Conservation (phyloP, 2,329 filamentous ascomycete genomes). For the Penicillium digitatum region DNA sequence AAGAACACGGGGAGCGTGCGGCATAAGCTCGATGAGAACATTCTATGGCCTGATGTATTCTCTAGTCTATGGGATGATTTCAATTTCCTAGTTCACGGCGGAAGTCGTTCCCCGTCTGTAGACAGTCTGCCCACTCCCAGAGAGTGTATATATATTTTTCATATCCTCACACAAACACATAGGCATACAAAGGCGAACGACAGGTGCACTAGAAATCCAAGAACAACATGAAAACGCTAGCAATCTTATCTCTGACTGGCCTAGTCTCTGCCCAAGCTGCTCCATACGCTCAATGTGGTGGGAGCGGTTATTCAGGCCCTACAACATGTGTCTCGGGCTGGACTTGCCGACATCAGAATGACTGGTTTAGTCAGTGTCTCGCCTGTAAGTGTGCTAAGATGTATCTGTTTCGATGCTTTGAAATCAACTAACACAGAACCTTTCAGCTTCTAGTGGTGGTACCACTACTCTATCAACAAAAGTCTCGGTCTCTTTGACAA, state of each 20-base stretch:
- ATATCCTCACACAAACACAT: too few relatives aligned
- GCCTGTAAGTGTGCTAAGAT: conserved; percentile 6
- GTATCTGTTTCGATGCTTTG: background rate
- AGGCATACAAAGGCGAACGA: background rate
- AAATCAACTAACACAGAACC: background rate
- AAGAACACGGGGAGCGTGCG: conserved; percentile 15
- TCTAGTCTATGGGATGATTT: background rate
- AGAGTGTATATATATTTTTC: background rate
- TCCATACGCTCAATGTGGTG: conserved; percentile 21
- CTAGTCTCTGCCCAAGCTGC: conserved; percentile 22
- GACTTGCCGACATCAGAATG: conserved; percentile 17
- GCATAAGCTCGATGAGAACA: background rate
- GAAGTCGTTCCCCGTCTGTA: background rate
- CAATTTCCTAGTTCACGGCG: conserved; percentile 8
- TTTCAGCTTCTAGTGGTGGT: background rate
- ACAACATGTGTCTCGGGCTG: conserved; percentile 14
- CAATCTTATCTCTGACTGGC: conserved; percentile 15
- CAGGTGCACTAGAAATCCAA: background rate
- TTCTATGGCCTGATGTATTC: background rate
- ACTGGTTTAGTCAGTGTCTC: conserved; percentile 24
- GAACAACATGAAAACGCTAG: conserved; percentile 19
- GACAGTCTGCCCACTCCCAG: background rate
- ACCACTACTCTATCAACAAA: background rate
- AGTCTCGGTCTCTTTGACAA: background rate
- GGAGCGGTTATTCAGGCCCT: conserved; percentile 14